These are phyloP conservation scores for Quercus variabilis DNA, from an alignment of 306 rosid genomes.

Conservation along the genomic window DNA sequence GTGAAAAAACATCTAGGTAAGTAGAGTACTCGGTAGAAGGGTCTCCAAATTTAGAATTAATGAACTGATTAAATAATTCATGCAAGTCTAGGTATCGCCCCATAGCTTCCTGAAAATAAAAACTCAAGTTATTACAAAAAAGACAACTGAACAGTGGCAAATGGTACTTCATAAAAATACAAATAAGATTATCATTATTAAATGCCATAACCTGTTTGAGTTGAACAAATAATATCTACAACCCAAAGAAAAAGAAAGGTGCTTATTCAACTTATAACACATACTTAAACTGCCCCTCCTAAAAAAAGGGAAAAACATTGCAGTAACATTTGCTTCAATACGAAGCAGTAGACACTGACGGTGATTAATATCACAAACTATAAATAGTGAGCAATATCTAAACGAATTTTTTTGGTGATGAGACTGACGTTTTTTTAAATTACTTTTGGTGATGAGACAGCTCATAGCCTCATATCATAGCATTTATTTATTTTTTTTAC, in stretches of 20 bases:
- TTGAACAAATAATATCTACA: not conserved
- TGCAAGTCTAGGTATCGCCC: conserved; percentile 93
- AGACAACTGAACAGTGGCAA: not conserved
- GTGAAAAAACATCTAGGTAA: conserved; percentile 77
- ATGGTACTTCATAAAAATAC: not conserved
- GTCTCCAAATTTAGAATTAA: conserved; percentile 93
- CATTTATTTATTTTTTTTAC: no score
- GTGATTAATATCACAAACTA: not conserved
- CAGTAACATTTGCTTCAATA: not conserved
- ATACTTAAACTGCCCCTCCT: not conserved
- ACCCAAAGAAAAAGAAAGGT: not conserved
- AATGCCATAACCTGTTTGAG: not conserved
- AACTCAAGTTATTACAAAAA: not conserved
- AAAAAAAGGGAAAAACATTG: not conserved
- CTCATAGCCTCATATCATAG: no score
- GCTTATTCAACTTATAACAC: not conserved
- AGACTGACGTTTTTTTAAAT: not conserved
- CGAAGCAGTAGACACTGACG: not conserved
- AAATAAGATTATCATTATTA: not conserved
- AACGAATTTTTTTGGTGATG: not conserved
- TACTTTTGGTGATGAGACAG: not conserved
- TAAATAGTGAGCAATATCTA: not conserved
- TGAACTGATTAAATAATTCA: conserved; percentile 66
- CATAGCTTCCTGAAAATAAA: conserved; percentile 69
- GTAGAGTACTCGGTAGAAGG: conserved; percentile 79